Conservation (phyloP, 1,284 basidiomycete genomes). For the Chiua sp. region DNA sequence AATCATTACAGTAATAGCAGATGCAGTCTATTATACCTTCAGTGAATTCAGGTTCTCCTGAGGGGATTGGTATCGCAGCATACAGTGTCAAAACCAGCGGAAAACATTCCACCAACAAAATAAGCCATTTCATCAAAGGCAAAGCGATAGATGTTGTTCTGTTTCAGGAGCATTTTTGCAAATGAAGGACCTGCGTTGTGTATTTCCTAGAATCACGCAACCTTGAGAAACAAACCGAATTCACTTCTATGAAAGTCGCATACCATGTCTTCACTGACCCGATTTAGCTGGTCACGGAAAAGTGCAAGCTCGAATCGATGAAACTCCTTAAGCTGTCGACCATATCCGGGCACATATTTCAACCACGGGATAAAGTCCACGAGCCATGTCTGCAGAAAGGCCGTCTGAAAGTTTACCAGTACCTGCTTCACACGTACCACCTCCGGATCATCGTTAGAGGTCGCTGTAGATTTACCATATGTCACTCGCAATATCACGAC, state of each 20-base stretch:
- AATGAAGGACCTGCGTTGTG: slow-evolving; percentile 47
- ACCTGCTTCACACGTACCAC: slow-evolving; percentile 50
- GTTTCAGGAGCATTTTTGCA: slow-evolving; percentile 59
- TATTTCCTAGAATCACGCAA: background rate
- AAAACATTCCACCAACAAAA: slow-evolving; percentile 64
- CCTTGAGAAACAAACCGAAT: background rate
- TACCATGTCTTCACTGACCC: slow-evolving; percentile 11
- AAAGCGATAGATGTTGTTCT: slow-evolving; percentile 51
- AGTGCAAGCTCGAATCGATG: slow-evolving; percentile 56
- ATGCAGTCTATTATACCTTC: slow-evolving; percentile 47
- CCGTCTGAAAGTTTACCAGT: slow-evolving; percentile 50
- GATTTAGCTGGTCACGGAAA: slow-evolving; percentile 15
- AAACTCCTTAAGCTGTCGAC: slow-evolving; percentile 30
- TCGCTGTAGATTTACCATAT: background rate
- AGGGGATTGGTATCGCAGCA: too few species aligned
- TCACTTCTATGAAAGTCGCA: too few species aligned
- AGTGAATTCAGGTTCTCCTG: too few species aligned
- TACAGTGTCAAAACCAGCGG: slow-evolving; percentile 63
- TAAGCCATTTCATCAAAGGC: slow-evolving; percentile 59
- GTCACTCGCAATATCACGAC: slow-evolving; percentile 60
- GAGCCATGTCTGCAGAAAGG: slow-evolving; percentile 56
- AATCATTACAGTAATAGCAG: slow-evolving; percentile 59
- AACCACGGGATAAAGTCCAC: slow-evolving; percentile 64
- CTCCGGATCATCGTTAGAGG: background rate
- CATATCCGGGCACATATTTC: slow-evolving; percentile 37